Conservation (phyloP, 768 basidiomycete genomes). For the Agrocybe praecox region DNA sequence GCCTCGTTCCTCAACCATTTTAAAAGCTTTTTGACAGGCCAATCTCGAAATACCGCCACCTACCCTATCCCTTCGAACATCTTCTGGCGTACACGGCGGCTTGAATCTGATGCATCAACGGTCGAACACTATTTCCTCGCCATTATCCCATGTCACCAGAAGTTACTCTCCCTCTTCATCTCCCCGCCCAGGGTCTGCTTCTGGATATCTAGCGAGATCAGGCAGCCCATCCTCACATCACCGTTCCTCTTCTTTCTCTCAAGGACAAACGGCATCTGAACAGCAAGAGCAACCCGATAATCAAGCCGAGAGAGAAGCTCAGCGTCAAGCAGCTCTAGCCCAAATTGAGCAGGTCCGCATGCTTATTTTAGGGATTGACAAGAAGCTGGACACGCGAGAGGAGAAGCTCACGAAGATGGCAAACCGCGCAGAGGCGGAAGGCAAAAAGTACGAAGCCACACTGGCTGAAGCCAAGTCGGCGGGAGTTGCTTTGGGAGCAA, state of each 20-base stretch:
- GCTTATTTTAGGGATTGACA: slow-evolving; percentile 76
- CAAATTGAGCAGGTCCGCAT: slow-evolving; percentile 72
- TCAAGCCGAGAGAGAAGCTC: slow-evolving; percentile 11
- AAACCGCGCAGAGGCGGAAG: slow-evolving; percentile 61
- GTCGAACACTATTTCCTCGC: slow-evolving; percentile 33
- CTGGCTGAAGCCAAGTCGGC: slow-evolving; percentile 7
- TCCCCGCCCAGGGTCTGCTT: slow-evolving; percentile 15
- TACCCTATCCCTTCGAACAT: slow-evolving; percentile 9
- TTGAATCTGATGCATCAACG: slow-evolving; percentile 29
- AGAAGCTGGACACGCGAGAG: slow-evolving; percentile 64
- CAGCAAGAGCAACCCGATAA: not conserved
- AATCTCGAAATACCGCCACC: slow-evolving; percentile 33
- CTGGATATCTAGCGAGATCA: slow-evolving; percentile 4
- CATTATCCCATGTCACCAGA: slow-evolving; percentile 15
- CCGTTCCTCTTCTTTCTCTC: slow-evolving; percentile 3
- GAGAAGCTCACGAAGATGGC: slow-evolving; percentile 62
- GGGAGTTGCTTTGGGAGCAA: not conserved
- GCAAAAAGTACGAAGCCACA: slow-evolving; percentile 48
- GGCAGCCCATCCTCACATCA: slow-evolving; percentile 7
- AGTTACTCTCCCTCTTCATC: slow-evolving; percentile 21
- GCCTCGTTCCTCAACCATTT: not conserved
- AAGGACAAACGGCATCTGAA: not conserved
- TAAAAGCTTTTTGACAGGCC: slow-evolving; percentile 22
- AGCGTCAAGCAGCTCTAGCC: slow-evolving; percentile 47
- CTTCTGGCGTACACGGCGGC: slow-evolving; percentile 23